These are phyloP conservation scores for Cystobasidium onofrii DNA, from an alignment of 768 basidiomycete species.

Conservation along the genomic window DNA sequence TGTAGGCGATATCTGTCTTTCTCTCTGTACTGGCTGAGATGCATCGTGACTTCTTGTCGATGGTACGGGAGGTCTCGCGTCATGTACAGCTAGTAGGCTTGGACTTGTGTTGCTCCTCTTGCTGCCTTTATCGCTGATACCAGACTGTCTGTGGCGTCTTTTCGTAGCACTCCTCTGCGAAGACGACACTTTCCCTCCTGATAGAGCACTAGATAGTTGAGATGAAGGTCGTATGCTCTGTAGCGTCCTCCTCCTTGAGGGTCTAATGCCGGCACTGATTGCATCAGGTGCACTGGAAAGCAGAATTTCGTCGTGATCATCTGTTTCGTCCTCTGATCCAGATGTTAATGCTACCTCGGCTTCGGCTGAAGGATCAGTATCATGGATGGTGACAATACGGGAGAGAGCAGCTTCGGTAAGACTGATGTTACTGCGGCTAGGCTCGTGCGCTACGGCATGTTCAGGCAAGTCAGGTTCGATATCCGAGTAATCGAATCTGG, in stretches of 20 bases:
- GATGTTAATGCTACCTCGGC: conserved; percentile 3
- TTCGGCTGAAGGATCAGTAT: not conserved
- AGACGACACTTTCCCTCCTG: not conserved
- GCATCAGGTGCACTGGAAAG: conserved; percentile 20
- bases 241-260: not conserved
- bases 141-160: conserved; percentile 27
- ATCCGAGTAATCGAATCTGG: not conserved
- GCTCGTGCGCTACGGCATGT: not conserved
- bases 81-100: not conserved
- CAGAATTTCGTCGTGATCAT: conserved; percentile 7
- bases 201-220: not conserved
- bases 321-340: conserved; percentile 24
- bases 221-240: not conserved
- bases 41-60: not conserved
- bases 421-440: not conserved
- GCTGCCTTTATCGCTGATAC: conserved; percentile 33
- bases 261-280: conserved; percentile 26
- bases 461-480: not conserved
- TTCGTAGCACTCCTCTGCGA: not conserved
- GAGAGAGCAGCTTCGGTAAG: conserved; percentile 17
- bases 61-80: not conserved
- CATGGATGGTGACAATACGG: not conserved
- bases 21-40: not conserved
- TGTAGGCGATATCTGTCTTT: not conserved
- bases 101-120: conserved; percentile 30